phyloP scores from a whole-genome alignment of 1,139 yeast species.

The Tardiomyces depauwii region DNA sequence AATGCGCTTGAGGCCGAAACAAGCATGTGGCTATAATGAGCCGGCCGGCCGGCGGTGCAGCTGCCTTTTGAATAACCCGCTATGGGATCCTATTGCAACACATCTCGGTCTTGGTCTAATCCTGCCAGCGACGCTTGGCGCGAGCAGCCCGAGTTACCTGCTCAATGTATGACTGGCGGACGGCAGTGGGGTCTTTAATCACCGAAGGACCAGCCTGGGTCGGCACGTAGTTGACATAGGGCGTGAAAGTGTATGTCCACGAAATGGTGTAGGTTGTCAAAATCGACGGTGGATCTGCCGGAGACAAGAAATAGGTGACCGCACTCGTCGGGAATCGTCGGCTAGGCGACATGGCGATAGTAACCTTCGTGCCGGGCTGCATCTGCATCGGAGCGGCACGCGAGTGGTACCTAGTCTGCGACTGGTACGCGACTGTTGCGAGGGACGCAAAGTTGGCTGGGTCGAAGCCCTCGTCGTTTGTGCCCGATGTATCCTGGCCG shows the following conservation, averaged over 20 bases:
- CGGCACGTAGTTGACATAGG: constrained; percentile 51
- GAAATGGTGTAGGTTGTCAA: constrained; percentile 67
- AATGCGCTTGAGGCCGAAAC: too few relatives aligned
- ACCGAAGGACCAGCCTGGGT: constrained; percentile 1
- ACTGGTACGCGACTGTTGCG: constrained; percentile 38
- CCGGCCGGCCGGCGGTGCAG: too few relatives aligned
- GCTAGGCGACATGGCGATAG: constrained; percentile 23
- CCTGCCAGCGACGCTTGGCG: too few relatives aligned
- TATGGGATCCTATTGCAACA: too few relatives aligned
- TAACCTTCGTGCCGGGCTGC: constrained; percentile 65
- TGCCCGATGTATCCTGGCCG: constrained; percentile 19
- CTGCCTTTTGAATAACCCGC: too few relatives aligned
- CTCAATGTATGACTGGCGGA: too few relatives aligned
- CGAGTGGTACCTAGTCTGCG: constrained; percentile 55
- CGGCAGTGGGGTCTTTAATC: too few relatives aligned
- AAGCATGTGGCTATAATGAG: too few relatives aligned
- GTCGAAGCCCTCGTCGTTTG: constrained; percentile 16
- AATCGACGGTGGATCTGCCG: constrained; percentile 26
- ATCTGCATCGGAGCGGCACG: constrained; percentile 86
- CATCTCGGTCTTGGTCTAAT: too few relatives aligned
- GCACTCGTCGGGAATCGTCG: constrained; percentile 43
- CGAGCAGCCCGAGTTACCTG: too few relatives aligned
- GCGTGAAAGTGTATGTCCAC: constrained; percentile 60
- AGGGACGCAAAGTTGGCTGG: constrained; percentile 35
- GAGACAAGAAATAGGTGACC: constrained; percentile 44